phyloP scores from a whole-genome alignment of 495 filamentous ascomycete species.

The Penicillium goetzii region DNA sequence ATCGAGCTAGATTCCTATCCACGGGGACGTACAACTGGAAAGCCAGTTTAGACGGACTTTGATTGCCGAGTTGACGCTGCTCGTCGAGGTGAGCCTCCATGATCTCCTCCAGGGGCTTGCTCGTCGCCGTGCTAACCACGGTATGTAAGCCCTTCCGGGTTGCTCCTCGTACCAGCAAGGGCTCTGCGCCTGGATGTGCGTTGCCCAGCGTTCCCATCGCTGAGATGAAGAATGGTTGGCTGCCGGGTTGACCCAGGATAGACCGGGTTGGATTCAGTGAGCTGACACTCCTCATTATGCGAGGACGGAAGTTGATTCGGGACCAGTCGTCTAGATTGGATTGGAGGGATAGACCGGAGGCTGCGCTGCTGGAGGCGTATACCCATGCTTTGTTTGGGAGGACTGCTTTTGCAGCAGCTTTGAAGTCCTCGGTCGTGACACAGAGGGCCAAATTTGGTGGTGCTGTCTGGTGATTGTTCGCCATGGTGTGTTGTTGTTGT shows the following conservation, averaged over 20 bases:
- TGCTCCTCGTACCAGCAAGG: not conserved
- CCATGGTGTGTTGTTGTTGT: not conserved
- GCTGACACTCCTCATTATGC: constrained; percentile 27
- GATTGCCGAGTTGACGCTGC: not conserved
- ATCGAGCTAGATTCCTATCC: not conserved
- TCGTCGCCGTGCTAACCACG: not conserved
- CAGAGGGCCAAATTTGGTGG: not conserved
- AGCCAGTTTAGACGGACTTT: not conserved
- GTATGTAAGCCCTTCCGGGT: not conserved
- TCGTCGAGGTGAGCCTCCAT: not conserved
- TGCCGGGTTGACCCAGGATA: not conserved
- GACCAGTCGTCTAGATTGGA: constrained; percentile 32
- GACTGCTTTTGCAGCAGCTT: not conserved
- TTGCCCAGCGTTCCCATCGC: not conserved
- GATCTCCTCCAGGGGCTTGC: not conserved
- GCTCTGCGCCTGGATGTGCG: not conserved
- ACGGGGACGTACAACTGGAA: not conserved
- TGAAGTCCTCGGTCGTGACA: not conserved
- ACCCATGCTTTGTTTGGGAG: constrained; percentile 30
- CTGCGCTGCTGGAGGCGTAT: constrained; percentile 28
- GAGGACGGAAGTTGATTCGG: constrained; percentile 29
- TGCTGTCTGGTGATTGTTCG: not conserved
- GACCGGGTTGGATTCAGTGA: constrained; percentile 22
- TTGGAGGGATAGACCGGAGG: constrained; percentile 22
- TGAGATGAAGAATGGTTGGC: not conserved